Evolutionary conservation across 257 asterid species (phyloP).

Genomic region (Capsicum chinense): DNA sequence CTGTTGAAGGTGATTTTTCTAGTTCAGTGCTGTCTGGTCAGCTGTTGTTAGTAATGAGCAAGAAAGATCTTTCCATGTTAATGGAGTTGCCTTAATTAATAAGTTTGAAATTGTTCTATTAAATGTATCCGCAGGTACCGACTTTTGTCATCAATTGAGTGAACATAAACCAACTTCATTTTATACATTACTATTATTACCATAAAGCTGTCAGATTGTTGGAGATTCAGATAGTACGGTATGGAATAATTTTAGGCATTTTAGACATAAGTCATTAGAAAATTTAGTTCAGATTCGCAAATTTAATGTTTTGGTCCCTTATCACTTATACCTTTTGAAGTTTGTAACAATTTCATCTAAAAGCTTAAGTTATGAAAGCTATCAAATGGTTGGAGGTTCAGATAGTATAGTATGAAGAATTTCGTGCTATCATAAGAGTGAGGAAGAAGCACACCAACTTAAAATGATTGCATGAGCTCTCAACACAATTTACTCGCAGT

Average conservation of each 20-base stretch:
- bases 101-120: neutral
- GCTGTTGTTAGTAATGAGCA: neutral
- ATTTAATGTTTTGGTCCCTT: neutral
- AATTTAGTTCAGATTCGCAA: neutral
- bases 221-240: neutral
- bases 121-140: neutral
- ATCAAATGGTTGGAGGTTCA: too few relatives aligned
- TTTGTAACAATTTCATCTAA: neutral
- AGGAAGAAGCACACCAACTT: constrained; percentile 13
- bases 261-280: neutral
- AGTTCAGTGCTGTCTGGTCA: neutral
- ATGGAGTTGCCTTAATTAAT: neutral
- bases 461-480: constrained; percentile 19
- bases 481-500: neutral
- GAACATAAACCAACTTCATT: neutral
- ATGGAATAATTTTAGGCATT: constrained; percentile 15
- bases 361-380: neutral
- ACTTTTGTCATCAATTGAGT: neutral
- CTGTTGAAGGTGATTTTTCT: neutral
- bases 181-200: neutral
- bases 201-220: neutral
- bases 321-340: neutral
- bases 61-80: neutral
- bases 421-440: neutral
- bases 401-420: neutral